Conservation (phyloP, 805 yeast species). For the Kodamaea leandrae region DNA sequence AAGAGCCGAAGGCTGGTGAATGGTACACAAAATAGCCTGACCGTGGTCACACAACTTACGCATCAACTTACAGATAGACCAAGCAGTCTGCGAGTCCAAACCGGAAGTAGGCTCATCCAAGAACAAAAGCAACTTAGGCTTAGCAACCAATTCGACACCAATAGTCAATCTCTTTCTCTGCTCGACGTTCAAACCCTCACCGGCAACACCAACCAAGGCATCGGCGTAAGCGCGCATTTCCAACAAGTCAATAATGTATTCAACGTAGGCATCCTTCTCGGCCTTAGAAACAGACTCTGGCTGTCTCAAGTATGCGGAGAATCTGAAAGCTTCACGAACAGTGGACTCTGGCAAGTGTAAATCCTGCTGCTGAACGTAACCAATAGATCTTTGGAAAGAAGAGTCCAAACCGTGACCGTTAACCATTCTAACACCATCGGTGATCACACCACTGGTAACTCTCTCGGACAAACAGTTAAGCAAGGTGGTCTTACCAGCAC, state of each 20-base stretch:
- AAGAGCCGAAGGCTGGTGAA: slow-evolving; percentile 84
- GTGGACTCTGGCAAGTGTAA: slow-evolving; percentile 32
- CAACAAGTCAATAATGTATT: slow-evolving; percentile 24
- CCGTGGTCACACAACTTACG: slow-evolving; percentile 41
- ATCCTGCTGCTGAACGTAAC: slow-evolving; percentile 36
- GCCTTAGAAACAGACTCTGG: slow-evolving; percentile 19
- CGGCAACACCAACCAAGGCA: slow-evolving; percentile 34
- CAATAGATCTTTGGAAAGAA: slow-evolving; percentile 33
- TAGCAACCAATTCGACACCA: slow-evolving; percentile 43
- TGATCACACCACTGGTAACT: slow-evolving; percentile 24
- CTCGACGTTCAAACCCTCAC: slow-evolving; percentile 40
- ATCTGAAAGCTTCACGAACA: slow-evolving; percentile 28
- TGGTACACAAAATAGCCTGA: slow-evolving; percentile 51
- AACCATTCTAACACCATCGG: slow-evolving; percentile 36
- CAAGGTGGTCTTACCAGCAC: slow-evolving; percentile 47
- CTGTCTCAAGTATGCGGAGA: slow-evolving; percentile 28
- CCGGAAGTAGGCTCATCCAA: slow-evolving; percentile 47
- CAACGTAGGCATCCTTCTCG: slow-evolving; percentile 26
- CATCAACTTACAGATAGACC: slow-evolving; percentile 41
- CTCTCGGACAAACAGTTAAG: slow-evolving; percentile 37
- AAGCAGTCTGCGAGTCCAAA: slow-evolving; percentile 43
- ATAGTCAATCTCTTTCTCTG: slow-evolving; percentile 42
- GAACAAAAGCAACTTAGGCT: slow-evolving; percentile 36
- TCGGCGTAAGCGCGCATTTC: slow-evolving; percentile 28
- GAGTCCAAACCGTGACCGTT: slow-evolving; percentile 24